Conservation (phyloP, 192 early-diverging fungal genomes). For the Backusella liffmaniae region DNA sequence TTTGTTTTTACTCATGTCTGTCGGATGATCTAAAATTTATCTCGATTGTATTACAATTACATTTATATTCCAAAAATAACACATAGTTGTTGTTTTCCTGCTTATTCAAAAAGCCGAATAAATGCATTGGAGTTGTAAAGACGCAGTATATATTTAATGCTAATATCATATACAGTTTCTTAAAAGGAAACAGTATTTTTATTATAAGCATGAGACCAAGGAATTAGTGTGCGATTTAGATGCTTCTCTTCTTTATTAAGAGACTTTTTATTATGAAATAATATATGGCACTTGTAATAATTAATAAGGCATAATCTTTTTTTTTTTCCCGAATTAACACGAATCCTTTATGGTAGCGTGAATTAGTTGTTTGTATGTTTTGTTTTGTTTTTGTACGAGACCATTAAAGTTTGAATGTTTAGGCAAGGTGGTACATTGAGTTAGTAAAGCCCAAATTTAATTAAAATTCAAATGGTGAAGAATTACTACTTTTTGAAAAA, state of each 20-base stretch:
- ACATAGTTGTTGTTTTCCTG: not conserved
- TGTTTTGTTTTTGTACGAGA: not conserved
- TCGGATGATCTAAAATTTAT: not conserved
- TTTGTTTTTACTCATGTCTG: not conserved
- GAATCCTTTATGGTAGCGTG: not conserved
- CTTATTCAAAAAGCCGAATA: not conserved
- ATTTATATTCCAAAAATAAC: not conserved
- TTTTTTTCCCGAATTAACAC: not conserved
- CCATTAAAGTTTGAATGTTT: not conserved
- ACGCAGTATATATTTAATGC: not conserved
- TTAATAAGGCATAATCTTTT: not conserved
- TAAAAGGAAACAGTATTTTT: not conserved
- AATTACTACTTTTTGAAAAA: not conserved
- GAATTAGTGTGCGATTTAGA: not conserved
- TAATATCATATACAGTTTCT: not conserved
- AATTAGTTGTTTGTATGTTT: not conserved
- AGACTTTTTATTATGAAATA: not conserved
- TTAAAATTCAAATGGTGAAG: not conserved
- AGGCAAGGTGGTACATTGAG: not conserved
- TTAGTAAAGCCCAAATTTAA: not conserved
- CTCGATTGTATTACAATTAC: not conserved
- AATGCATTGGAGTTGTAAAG: not conserved
- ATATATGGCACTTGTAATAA: not conserved
- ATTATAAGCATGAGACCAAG: not conserved
- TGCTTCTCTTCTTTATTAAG: not conserved